Percentiles rank a stretch among this genome's conserved stretches.
Conservation (phyloP, 441 rosid genomes). For the Geranium incanum region DNA sequence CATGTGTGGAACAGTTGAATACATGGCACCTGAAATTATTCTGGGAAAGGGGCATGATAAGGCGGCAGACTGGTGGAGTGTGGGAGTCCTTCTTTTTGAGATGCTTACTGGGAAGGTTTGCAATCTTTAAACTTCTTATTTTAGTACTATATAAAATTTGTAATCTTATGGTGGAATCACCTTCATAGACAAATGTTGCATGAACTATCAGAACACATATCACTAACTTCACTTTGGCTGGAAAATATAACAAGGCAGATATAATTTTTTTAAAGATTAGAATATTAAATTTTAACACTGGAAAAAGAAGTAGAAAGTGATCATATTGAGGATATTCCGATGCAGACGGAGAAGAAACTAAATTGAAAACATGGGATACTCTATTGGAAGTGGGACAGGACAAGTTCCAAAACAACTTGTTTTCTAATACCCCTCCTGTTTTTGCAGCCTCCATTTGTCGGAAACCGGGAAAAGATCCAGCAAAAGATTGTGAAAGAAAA, state of each 20-base stretch:
- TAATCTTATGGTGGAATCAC: background rate
- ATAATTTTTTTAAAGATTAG: background rate
- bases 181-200: background rate
- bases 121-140: conserved; percentile 5
- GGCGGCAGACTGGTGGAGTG: conserved; percentile 99
- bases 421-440: background rate
- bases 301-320: background rate
- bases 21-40: conserved; percentile 90
- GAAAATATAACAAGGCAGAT: too few species aligned
- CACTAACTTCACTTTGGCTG: too few species aligned
- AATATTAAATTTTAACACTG: background rate
- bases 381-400: too few species aligned
- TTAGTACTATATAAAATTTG: background rate
- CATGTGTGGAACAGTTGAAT: conserved; percentile 84
- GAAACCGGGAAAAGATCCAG: conserved; percentile 46
- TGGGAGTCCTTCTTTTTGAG: conserved; percentile 75
- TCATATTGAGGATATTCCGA: background rate
- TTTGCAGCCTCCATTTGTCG: conserved; percentile 54
- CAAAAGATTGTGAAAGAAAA: conserved; percentile 56
- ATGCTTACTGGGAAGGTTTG: conserved; percentile 88
- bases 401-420: background rate
- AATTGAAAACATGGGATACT: too few species aligned
- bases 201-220: background rate
- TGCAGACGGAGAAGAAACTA: background rate
- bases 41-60: conserved; percentile 87